Base-by-base conservation (phyloP, 2,329 filamentous ascomycete species). In the Exophiala lecanii-corni region DNA sequence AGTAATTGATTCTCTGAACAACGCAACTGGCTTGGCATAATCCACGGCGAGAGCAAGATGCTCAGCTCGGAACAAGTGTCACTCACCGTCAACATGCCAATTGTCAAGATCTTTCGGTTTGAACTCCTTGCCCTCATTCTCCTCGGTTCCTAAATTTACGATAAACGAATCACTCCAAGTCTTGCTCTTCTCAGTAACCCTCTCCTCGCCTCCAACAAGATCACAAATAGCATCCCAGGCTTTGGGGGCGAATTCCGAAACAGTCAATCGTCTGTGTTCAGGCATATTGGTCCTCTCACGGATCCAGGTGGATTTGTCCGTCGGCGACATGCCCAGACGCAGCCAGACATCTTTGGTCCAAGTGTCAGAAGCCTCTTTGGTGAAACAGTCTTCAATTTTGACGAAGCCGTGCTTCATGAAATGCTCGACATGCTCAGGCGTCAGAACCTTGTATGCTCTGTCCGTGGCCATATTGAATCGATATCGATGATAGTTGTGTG, bases 131-230 rank as follows among this genome's bases (percentile, higher is more conserved):
- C 73, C 72, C 47, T 76, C 73, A 36, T 66, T 66, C 38, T 74
- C 71, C 0, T 70, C 58, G 2, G 71, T 77, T 9, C 82, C 82
- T 5, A 86, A 70, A 61, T 85, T 86, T 30, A 86, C 79, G 55
- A 86, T 86, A 43, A 85, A 73, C 3, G 73, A 73, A 63, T 86
- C 82, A 51, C 72, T 72, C 81, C 82, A 85, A n/a, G 64, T 58
- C n/a, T 70, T 70, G 19, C 70, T 74, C 2, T 43, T 33, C 13
- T 39, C 38, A 1, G 62, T 59, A 23, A 82, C 62, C 5, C 72
- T 70, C 23, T 75, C 74, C 49, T 80, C 75, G 43, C 81, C 81
- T 40, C 81, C 81, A 44, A 81, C 74, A 7, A 86, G 71, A 59
- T 82, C 75, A 59, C 76, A 79, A 49, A 85, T 83, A 13, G 79